Base-by-base conservation (phyloP, 1,284 basidiomycete genomes). In the Singerocomus inundabilis region DNA sequence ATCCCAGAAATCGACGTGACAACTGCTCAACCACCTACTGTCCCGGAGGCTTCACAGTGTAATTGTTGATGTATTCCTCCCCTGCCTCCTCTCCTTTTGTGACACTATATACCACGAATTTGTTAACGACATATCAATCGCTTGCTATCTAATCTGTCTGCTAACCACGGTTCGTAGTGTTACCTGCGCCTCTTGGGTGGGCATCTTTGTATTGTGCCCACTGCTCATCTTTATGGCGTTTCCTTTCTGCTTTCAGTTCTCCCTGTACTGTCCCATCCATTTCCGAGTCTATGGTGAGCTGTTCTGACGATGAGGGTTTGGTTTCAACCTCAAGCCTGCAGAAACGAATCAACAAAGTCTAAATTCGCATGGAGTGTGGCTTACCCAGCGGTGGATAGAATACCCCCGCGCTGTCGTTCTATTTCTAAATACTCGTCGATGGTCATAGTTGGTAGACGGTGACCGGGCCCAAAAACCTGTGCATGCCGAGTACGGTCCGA, bases 351-450 rank as follows among this genome's bases (percentile, higher is more conserved):
- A 52, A 36, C 46, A 49, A 25, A 38, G 42, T 40, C 48, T 44
- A 12, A 30, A 33, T 37, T 40, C 45, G 26, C 39, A 28, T 29
- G 38, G 18, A 43, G 12, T 35, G 31, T 9, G 12, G 69, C 87
- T 69, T 64, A 92, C 91, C 92, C 93, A 71, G 91, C 91, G 29
- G 88, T 89, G 4, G 82, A 78, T 53, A 98, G 84, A 60, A 98
- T 85, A 49, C 93, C 95, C 0, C 95, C 94, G 44, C 91, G 74
- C 52, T 85, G 74, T 46, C 78, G 72, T 67, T 99, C 96, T 52
- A 94, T 85, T 57, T 89, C 85, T 21, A 99, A 79, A 64, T 96
- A 98, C 69, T 99, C 91, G 63, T 99, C 96, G 58, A 99, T 85
- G 1, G 88, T 82, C 97, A 99, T 98, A 0, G 93, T 96, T 4